Base-by-base conservation (phyloP, 768 basidiomycete species). In the Termitomyces sp. region DNA sequence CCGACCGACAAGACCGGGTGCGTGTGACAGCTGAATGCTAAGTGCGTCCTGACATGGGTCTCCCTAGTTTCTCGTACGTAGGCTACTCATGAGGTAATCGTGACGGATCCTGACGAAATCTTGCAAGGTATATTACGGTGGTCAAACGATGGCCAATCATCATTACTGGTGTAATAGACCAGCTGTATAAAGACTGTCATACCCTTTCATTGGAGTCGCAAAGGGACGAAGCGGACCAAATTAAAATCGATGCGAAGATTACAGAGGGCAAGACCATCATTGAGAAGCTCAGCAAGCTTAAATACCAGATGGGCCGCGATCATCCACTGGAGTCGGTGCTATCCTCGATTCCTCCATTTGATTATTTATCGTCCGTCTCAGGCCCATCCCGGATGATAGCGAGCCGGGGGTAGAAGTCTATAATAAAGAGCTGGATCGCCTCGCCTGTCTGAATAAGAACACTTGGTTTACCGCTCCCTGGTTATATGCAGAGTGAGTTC, bases 401-500 rank as follows among this genome's bases (percentile, higher is more conserved):
- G 91, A 88, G 48, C 67, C 83, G n/a, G 78, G 83, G 52, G 74
- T 83, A 5, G 77, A 82, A 0, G 71, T 78, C n/a, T 98, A 94
- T 74, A 98, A 99, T 62, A 64, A 72, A 0, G 87, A 93, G 60
- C 76, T 99, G 13, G 69, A 69, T 5, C 68, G 71, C 0, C 77
- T 90, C 1, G 72, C 73, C 0, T 69, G 74, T 28, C 68, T 75
- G 1, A 68, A 71, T 3, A 76, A 78, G 64, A 79, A 86, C 59
- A 90, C 88, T 0, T 99, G 96, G 96, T 94, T 92, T 67, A 89
- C 83, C 8, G 85, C 91, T 5, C 92, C 94, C 1, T 99, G 96
- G 96, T 79, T 99, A n/a, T 98, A 80, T 69, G 93, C 94, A 56
- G 96, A 98, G 87, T 97, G 75, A 62, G 88, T 72, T 54, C 52